Base-by-base conservation (phyloP, 148 eudicot species). In the Vaccinium darrowii region DNA sequence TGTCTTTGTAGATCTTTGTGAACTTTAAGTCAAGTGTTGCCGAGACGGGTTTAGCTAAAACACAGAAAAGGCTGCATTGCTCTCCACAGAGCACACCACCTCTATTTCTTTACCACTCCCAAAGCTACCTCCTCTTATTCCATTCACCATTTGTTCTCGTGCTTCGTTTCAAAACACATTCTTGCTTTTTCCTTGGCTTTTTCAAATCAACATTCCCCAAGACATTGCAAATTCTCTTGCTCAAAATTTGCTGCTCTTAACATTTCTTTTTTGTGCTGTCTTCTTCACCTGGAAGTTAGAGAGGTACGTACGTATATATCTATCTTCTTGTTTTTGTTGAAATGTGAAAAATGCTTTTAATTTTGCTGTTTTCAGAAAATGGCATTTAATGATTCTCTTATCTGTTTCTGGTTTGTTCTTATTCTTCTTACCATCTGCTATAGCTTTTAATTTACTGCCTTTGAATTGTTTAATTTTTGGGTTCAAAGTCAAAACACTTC, bases 111-210 rank as follows among this genome's bases (percentile, higher is more conserved):
- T 65, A 65, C 49, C 8, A 7, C 36, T 82, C 58, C 77, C 74
- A 49, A 76, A 27, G 71, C 87, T 86, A 36, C 39, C 39, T 36
- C 39, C 72, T 63, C 19, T 30, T 58, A 50, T 82, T n/a, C 83
- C 82, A 11, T 83, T 39, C 25, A 78, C 57, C 51, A 0, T 60
- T 3, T 30, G 23, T 76, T 9, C 54, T 65, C 33, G 72, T 81
- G 47, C 15, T 79, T 79, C 67, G 47, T 25, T 81, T 75, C 83
- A 19, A 33, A 53, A 1, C 69, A 27, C 50, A 62, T 82, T 86
- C 81, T 60, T 51, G 33, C 65, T 21, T 25, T 69, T 76, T 7
- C 33, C 57, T 76, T 3, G 2, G 13, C 49, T 72, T 74, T 73
- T 16, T 74, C 11, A 2, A 23, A 74, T 74, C 77, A 8, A 18